Percentiles rank a stretch among this genome's conserved stretches.
phyloP scores from a whole-genome alignment of 225 moss, liverwort and hornwort genomes.

The Marchantia polymorpha region DNA sequence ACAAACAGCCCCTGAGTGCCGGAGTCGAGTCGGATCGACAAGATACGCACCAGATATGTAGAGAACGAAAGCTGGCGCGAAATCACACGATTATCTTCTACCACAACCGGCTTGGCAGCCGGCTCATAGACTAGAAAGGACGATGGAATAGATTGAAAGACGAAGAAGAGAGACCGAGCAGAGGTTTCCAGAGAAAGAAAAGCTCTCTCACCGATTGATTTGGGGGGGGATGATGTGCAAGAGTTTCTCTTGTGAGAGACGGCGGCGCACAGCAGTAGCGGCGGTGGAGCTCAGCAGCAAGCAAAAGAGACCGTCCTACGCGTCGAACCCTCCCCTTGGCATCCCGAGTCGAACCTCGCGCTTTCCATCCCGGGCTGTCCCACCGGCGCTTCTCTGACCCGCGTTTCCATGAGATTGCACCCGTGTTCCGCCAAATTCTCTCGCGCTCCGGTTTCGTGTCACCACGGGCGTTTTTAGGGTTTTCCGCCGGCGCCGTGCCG shows the following conservation, averaged over 20 bases:
- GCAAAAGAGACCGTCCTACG: constrained; percentile 10
- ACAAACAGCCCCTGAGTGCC: background rate
- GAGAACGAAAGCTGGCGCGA: constrained; percentile 5
- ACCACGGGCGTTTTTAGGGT: constrained; percentile 18
- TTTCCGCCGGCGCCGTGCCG: constrained; percentile 10
- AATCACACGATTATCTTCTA: constrained; percentile 8
- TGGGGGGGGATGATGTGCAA: constrained; percentile 20
- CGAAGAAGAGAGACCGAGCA: background rate
- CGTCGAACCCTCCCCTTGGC: constrained; percentile 14
- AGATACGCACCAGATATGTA: constrained; percentile 12
- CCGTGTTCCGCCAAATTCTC: constrained; percentile 2
- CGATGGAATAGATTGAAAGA: constrained; percentile 4
- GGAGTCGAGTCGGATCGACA: background rate
- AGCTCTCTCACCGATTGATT: constrained; percentile 19
- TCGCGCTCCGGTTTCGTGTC: background rate
- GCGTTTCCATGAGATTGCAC: background rate
- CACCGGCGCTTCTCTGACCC: constrained; percentile 2
- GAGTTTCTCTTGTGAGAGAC: constrained; percentile 20
- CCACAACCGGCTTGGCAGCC: constrained; percentile 50
- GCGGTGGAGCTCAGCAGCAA: constrained; percentile 21
- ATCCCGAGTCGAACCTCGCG: constrained; percentile 5
- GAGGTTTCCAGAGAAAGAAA: background rate
- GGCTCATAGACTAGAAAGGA: constrained; percentile 35
- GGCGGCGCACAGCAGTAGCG: constrained; percentile 27
- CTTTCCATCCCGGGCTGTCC: constrained; percentile 6